Base-by-base conservation (phyloP, 495 filamentous ascomycete genomes). In the Venustampulla echinocandica region DNA sequence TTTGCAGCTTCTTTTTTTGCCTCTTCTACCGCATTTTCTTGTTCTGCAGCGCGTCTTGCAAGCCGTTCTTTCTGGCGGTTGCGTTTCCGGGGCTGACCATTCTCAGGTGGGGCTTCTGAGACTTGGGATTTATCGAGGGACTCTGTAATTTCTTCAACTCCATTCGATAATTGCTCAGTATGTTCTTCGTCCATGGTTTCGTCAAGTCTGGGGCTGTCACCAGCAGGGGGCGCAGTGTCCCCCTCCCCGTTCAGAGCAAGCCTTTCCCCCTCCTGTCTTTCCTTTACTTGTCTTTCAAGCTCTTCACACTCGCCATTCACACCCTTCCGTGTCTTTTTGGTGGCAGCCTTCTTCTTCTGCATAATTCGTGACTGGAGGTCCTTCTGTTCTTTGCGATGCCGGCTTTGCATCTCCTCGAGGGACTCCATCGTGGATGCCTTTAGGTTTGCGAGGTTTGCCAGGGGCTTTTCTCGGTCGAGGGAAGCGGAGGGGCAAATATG, bases 331-430 rank as follows among this genome's bases (percentile, higher is more conserved):
- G 88, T 96, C 74, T 95, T 97, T 68, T 96, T 98, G 28, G 84
- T 92, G 20, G 92, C 89, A 44, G 80, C 76, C 68, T 95, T 96
- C 70, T 95, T 96, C 69, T 95, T 95, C 67, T 86, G 88, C 5
- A 86, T 95, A 52, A 92, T 81, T 19, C 81, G 78, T 27, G 75
- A 69, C 66, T 90, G 84, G 17, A 98, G 73, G 32, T 98, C 90
- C 45, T 79, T 81, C 59, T 82, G 79, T 64, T 98, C 92, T 64
- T 90, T 94, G 52, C 85, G 77, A 63, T 98, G 92, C 32, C 80
- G 81, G 10, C 78, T 70, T 49, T 86, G 76, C 35, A 93, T 69
- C 24, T 83, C 79, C 34, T 95, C 90, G 73, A 90, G 49, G 17
- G 69, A 61, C 52, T 73, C 61, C 64, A 62, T 67, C 34, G 42